Evolutionary conservation across 2,329 filamentous ascomycete species (phyloP).

Genomic region (Sclerotinia borealis): DNA sequence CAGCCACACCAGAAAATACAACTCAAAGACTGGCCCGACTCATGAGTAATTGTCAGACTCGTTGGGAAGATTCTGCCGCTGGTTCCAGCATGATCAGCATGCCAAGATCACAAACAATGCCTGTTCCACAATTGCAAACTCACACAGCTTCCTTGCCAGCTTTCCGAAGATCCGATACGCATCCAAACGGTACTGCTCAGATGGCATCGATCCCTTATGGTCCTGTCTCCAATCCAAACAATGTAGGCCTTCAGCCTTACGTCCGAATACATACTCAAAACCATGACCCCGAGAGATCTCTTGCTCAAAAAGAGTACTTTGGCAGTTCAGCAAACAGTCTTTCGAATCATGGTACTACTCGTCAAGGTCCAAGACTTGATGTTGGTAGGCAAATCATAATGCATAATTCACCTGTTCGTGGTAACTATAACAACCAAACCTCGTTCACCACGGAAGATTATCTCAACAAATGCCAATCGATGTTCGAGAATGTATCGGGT

Average conservation of each 20-base stretch:
- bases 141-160: not conserved
- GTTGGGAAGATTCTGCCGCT: conserved; percentile 19
- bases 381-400: conserved; percentile 55
- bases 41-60: conserved; percentile 18
- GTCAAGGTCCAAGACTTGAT: conserved; percentile 55
- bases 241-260: not conserved
- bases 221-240: not conserved
- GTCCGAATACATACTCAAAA: not conserved
- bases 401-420: conserved; percentile 47
- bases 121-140: conserved; percentile 9
- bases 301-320: conserved; percentile 4
- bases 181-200: conserved; percentile 14
- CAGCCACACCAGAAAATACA: conserved; percentile 13
- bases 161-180: conserved; percentile 19
- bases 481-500: not conserved
- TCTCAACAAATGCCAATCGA: conserved; percentile 2
- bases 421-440: conserved; percentile 8
- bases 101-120: conserved; percentile 15
- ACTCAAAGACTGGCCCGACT: conserved; percentile 23
- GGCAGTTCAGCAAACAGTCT: conserved; percentile 27
- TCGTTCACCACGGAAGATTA: not conserved
- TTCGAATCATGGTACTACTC: conserved; percentile 41
- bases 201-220: not conserved
- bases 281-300: not conserved
- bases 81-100: conserved; percentile 12